phyloP scores from a whole-genome alignment of 306 rosid genomes.

The Boehmeria nivea region DNA sequence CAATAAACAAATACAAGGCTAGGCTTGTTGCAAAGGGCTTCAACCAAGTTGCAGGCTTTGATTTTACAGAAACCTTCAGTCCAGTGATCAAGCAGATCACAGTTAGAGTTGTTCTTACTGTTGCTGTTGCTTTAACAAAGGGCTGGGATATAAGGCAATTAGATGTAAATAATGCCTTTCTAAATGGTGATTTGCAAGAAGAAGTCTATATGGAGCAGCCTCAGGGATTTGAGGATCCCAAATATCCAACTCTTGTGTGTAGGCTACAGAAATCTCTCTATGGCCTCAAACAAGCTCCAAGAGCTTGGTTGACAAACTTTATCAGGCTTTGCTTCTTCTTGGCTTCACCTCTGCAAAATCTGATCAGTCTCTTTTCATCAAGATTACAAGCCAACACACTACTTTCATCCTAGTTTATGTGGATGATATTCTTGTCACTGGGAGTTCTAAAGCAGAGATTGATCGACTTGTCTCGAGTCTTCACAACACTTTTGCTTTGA shows the following conservation, averaged over 20 bases:
- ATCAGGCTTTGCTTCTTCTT: background rate
- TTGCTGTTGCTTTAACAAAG: background rate
- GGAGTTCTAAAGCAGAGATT: too few species aligned
- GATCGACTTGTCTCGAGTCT: too few species aligned
- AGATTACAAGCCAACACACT: too few species aligned
- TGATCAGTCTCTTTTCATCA: background rate
- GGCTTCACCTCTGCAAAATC: background rate
- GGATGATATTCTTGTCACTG: too few species aligned
- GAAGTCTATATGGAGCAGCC: background rate
- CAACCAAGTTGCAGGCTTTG: background rate
- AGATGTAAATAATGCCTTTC: background rate
- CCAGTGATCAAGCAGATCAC: background rate
- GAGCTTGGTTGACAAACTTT: background rate
- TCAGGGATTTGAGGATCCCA: background rate
- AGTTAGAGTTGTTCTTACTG: background rate
- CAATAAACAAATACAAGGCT: background rate
- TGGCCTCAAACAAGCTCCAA: constrained; percentile 1
- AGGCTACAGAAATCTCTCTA: background rate
- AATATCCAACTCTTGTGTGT: background rate
- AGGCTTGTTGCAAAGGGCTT: background rate
- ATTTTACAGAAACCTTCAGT: background rate
- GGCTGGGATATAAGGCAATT: background rate
- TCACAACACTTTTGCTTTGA: too few species aligned
- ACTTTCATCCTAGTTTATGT: too few species aligned
- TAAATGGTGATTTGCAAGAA: background rate